Percentiles rank a stretch among this genome's conserved stretches.
Evolutionary conservation across 1,284 basidiomycete species (phyloP).

Genomic region (Cerioporus squamosus): DNA sequence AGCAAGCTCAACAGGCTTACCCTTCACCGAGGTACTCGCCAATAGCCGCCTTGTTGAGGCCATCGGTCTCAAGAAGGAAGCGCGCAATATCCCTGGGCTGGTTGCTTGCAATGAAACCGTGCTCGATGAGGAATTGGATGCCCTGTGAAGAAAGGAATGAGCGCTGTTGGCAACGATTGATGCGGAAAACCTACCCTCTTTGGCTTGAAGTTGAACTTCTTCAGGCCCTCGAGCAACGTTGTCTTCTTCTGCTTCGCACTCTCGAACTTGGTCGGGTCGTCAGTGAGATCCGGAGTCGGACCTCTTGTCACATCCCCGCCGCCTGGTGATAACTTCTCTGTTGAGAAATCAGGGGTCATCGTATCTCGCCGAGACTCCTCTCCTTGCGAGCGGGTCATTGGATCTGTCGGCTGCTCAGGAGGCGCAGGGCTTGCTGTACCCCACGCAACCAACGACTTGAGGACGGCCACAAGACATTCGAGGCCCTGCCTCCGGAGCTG

Average conservation of each 20-base stretch:
- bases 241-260: slow-evolving; percentile 98
- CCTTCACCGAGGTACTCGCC: slow-evolving; percentile 98
- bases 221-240: slow-evolving; percentile 92
- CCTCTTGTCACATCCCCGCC: slow-evolving; percentile 60
- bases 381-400: slow-evolving; percentile 46
- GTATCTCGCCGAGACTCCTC: slow-evolving; percentile 58
- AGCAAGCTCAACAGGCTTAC: slow-evolving; percentile 48
- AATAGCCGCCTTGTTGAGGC: slow-evolving; percentile 94
- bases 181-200: slow-evolving; percentile 63
- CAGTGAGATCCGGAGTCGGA: slow-evolving; percentile 76
- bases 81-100: slow-evolving; percentile 83
- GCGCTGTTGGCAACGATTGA: slow-evolving; percentile 1
- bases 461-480: slow-evolving; percentile 86
- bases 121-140: slow-evolving; percentile 87
- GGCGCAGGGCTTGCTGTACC: slow-evolving; percentile 59
- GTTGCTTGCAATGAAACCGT: slow-evolving; percentile 84
- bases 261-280: slow-evolving; percentile 95
- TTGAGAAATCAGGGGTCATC: slow-evolving; percentile 55
- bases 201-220: slow-evolving; percentile 98
- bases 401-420: slow-evolving; percentile 48
- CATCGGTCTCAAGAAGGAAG: slow-evolving; percentile 91
- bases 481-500: slow-evolving; percentile 88
- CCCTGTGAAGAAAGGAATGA: slow-evolving; percentile 54
- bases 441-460: slow-evolving; percentile 91
- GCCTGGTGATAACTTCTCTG: slow-evolving; percentile 49